phyloP scores from a whole-genome alignment of 106 monocot genomes.

The Dendrobium catenatum region DNA sequence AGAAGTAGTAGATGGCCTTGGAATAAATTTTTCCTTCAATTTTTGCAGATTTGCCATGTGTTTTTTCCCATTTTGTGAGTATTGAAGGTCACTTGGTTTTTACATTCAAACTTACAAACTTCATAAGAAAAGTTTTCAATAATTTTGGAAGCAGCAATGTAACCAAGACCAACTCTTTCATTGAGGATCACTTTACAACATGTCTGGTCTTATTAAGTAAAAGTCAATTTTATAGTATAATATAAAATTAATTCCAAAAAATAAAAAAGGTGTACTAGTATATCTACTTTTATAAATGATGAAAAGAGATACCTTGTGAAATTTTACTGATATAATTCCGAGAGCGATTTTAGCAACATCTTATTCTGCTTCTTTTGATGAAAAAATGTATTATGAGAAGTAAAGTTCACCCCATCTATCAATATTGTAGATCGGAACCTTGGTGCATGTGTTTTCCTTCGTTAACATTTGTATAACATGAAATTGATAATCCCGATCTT shows the following conservation, averaged over 20 bases:
- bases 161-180: too few relatives aligned
- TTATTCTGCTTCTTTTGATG: slow-evolving; percentile 39
- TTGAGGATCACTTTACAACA: slow-evolving; percentile 31
- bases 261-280: background rate
- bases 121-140: slow-evolving; percentile 11
- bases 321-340: slow-evolving; percentile 11
- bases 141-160: background rate
- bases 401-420: slow-evolving; percentile 23
- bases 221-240: background rate
- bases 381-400: slow-evolving; percentile 20
- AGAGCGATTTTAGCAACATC: slow-evolving; percentile 37
- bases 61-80: slow-evolving; percentile 28
- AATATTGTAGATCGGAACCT: slow-evolving; percentile 22
- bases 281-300: background rate
- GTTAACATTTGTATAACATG: slow-evolving; percentile 28
- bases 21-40: background rate
- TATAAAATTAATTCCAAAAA: background rate
- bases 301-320: slow-evolving; percentile 19
- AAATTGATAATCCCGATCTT: slow-evolving; percentile 16
- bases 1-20: slow-evolving; percentile 12
- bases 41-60: slow-evolving; percentile 26
- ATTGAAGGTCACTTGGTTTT: slow-evolving; percentile 18
- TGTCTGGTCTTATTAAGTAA: slow-evolving; percentile 23
- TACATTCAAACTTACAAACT: slow-evolving; percentile 31
- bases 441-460: slow-evolving; percentile 30